Base-by-base conservation (phyloP, 768 basidiomycete species). In the Lactarius indigo region DNA sequence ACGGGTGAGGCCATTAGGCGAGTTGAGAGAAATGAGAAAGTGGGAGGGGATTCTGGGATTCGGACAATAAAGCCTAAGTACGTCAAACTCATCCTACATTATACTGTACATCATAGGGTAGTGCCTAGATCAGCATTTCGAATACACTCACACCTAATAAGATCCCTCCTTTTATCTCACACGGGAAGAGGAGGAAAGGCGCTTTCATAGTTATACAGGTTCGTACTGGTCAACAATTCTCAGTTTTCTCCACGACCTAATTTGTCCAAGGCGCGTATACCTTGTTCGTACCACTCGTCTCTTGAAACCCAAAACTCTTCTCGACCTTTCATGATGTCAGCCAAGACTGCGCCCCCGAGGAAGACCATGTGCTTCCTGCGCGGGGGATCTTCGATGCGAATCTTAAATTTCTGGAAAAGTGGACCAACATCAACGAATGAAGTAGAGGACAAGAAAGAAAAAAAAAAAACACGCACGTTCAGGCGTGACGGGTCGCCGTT, bases 321-420 rank as follows among this genome's bases (percentile, higher is more conserved):
- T 12, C 93, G 86, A 74, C 81, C 84, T 81, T 96, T 96, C 97
- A 98, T 98, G 79, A 98, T 98, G 77, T 98, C 96, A 2, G 95
- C 96, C 35, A 99, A 81, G 6, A 98, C 96, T n/a, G 94, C 96
- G 57, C 97, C 97, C 30, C 97, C 97, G 9, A 98, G 85, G 88
- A 98, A 98, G 42, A 98, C 96, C 96, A 97, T 97, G 78, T 98
- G 96, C 78, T 98, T 98, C 74, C 97, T 86, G 74, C 95, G 89
- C 35, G 97, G 97, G 33, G 96, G 94, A 78, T 98, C 97, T 77
- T 99, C 96, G 72, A 98, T 98, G 56, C 89, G 87, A 76, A 98
- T 96, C 83, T 99, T 98, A 85, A 99, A 98, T 90, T 98, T 96
- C 96, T 99, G 74, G 26, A 33, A 31, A 17, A 23, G 41, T 41